Percentiles rank a stretch among this genome's conserved stretches.
These are phyloP conservation scores for Lichenothelia convexa DNA, from an alignment of 495 filamentous ascomycete genomes.

Conservation along the genomic window DNA sequence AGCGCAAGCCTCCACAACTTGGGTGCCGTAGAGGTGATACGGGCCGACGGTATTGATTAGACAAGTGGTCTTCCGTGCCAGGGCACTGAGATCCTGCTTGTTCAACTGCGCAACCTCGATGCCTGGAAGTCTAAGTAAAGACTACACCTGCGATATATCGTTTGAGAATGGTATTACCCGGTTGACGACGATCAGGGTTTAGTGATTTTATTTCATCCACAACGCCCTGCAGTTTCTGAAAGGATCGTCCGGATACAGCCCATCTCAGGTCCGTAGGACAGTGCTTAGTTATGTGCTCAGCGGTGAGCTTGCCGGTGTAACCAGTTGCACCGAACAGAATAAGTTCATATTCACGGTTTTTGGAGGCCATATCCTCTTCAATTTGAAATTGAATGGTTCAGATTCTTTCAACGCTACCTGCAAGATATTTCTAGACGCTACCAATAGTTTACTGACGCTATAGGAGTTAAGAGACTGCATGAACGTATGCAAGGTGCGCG, in stretches of 20 bases:
- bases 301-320: slow-evolving; percentile 67
- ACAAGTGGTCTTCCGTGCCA: slow-evolving; percentile 58
- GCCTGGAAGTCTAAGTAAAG: slow-evolving; percentile 20
- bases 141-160: not conserved
- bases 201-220: slow-evolving; percentile 43
- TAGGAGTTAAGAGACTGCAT: too few species aligned
- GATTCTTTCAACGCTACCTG: too few species aligned
- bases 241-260: slow-evolving; percentile 74
- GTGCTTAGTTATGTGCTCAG: slow-evolving; percentile 54
- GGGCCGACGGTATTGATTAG: slow-evolving; percentile 78
- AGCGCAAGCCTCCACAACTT: slow-evolving; percentile 76
- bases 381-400: too few species aligned
- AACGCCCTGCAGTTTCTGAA: slow-evolving; percentile 48
- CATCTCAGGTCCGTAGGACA: slow-evolving; percentile 71
- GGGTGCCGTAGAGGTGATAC: slow-evolving; percentile 58
- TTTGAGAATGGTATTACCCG: slow-evolving; percentile 43
- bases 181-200: slow-evolving; percentile 50
- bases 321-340: slow-evolving; percentile 71
- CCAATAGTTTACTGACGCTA: too few species aligned
- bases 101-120: slow-evolving; percentile 49
- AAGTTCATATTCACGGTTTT: slow-evolving; percentile 55
- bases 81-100: slow-evolving; percentile 37
- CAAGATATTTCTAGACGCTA: too few species aligned
- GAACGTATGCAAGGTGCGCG: too few species aligned
- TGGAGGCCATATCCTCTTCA: slow-evolving; percentile 20